Conservation (phyloP, 1,139 yeast species). For the Yamadazyma aaseri region DNA sequence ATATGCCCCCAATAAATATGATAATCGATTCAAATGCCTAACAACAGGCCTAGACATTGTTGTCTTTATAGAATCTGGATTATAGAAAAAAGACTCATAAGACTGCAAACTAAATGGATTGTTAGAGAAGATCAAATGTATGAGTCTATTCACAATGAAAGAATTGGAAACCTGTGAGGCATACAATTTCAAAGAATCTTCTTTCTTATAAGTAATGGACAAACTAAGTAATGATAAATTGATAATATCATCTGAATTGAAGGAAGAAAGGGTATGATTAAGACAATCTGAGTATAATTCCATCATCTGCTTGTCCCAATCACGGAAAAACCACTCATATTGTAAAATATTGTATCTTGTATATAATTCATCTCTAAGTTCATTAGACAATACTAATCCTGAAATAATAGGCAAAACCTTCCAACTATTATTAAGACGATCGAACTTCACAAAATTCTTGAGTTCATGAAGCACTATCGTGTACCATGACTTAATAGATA, state of each 20-base stretch:
- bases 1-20: conserved; percentile 44
- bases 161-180: conserved; percentile 23
- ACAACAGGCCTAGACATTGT: conserved; percentile 36
- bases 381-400: conserved; percentile 49
- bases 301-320: conserved; percentile 29
- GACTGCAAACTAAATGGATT: conserved; percentile 13
- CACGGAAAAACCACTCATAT: conserved; percentile 33
- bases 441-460: conserved; percentile 28
- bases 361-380: conserved; percentile 36
- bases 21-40: conserved; percentile 50
- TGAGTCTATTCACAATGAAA: conserved; percentile 24
- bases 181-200: conserved; percentile 22
- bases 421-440: conserved; percentile 45
- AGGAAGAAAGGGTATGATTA: conserved; percentile 22
- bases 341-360: conserved; percentile 24
- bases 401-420: conserved; percentile 55
- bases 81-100: conserved; percentile 21
- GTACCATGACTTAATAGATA: conserved; percentile 53
- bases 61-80: conserved; percentile 4
- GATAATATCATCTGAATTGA: conserved; percentile 24
- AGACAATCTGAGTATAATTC: conserved; percentile 26
- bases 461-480: conserved; percentile 40
- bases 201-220: conserved; percentile 28
- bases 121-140: conserved; percentile 23
- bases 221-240: conserved; percentile 34